A percentile compares a stretch with the other conserved stretches of the same genome.
Conservation (phyloP, 805 yeast genomes). For the Metschnikowia vanudenii region DNA sequence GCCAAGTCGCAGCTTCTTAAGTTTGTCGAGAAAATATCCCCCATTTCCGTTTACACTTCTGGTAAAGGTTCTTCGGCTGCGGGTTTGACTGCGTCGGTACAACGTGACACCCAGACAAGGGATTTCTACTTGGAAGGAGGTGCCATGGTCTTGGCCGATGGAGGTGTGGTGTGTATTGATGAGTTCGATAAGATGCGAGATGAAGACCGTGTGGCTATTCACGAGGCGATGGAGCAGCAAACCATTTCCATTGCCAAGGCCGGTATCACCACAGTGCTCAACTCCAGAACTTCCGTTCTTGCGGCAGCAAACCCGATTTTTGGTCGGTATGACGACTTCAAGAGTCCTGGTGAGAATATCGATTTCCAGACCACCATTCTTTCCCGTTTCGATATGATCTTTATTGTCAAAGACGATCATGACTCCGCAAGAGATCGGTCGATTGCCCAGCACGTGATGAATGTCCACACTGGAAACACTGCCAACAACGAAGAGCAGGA, state of each 20-base stretch:
- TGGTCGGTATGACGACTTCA: constrained; percentile 94
- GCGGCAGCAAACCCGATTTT: constrained; percentile 98
- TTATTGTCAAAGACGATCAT: constrained; percentile 94
- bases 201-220: constrained; percentile 97
- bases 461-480: constrained; percentile 80
- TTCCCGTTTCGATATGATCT: constrained; percentile 98
- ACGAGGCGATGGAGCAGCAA: constrained; percentile 99
- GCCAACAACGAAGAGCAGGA: constrained; percentile 49
- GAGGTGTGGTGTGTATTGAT: constrained; percentile 98
- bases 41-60: constrained; percentile 92
- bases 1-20: constrained; percentile 95
- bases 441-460: constrained; percentile 93
- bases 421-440: constrained; percentile 79
- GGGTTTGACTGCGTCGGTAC: constrained; percentile 97
- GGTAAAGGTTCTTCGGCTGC: constrained; percentile 99
- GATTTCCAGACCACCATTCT: constrained; percentile 96
- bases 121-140: constrained; percentile 98
- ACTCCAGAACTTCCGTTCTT: constrained; percentile 92
- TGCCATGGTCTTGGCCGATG: constrained; percentile 99
- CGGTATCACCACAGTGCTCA: constrained; percentile 94
- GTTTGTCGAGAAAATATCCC: constrained; percentile 92
- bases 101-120: constrained; percentile 81
- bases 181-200: constrained; percentile 99
- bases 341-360: constrained; percentile 95
- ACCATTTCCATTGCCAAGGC: constrained; percentile 98